These are phyloP conservation scores for Suillus weaverae DNA, from an alignment of 768 basidiomycete species.

Conservation along the genomic window DNA sequence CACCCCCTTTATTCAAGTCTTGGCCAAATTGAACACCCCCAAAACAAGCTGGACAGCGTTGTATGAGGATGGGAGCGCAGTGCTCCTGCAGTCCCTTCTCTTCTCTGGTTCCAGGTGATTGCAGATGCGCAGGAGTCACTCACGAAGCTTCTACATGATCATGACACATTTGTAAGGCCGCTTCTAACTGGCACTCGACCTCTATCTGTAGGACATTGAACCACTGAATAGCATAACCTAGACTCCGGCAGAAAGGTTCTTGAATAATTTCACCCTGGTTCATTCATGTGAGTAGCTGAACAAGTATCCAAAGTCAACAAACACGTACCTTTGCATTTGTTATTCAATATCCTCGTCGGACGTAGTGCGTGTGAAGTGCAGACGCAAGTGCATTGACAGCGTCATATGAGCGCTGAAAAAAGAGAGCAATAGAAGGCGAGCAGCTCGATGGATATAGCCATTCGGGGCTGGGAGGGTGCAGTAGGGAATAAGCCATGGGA, in stretches of 20 bases:
- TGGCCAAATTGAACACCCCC: conserved; percentile 16
- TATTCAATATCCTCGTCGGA: not conserved
- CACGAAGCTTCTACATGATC: not conserved
- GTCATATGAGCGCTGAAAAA: conserved; percentile 19
- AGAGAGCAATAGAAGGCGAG: conserved; percentile 36
- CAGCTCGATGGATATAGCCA: conserved; percentile 28
- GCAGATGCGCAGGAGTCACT: too few species aligned
- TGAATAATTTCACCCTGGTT: conserved; percentile 6
- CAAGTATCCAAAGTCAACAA: not conserved
- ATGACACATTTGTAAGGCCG: conserved; percentile 9
- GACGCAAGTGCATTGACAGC: conserved; percentile 13
- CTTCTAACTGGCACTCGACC: conserved; percentile 16
- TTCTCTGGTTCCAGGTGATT: too few species aligned
- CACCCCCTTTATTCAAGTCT: not conserved
- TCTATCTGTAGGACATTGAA: conserved; percentile 19
- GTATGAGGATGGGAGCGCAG: conserved; percentile 7
- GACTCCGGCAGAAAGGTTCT: conserved; percentile 33
- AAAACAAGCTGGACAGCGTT: conserved; percentile 35
- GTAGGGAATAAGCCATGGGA: conserved; percentile 32
- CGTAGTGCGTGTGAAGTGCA: not conserved
- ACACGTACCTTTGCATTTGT: conserved; percentile 1
- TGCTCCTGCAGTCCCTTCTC: not conserved
- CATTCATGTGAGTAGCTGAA: not conserved
- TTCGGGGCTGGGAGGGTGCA: conserved; percentile 20
- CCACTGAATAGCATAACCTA: conserved; percentile 32